Conservation (phyloP, 2,329 filamentous ascomycete genomes). For the Talaromyces verruculosus region DNA sequence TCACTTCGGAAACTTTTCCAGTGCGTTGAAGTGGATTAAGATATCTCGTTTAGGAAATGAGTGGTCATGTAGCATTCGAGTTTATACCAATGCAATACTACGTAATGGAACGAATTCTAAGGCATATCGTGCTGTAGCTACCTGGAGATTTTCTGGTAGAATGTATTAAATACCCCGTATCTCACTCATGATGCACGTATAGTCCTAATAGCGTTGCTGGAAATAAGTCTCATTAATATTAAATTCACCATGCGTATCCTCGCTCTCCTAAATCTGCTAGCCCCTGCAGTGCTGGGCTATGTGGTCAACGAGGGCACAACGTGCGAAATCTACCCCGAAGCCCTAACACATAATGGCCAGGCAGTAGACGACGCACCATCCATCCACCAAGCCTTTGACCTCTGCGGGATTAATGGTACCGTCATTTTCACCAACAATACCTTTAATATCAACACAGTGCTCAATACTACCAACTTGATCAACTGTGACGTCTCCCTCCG, state of each 20-base stretch:
- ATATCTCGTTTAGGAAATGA: not conserved
- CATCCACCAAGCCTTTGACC: conserved; percentile 31
- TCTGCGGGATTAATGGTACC: conserved; percentile 31
- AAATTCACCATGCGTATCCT: conserved; percentile 4
- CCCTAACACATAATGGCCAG: conserved; percentile 24
- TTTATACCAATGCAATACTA: not conserved
- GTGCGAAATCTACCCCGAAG: conserved; percentile 28
- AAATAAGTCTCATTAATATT: not conserved
- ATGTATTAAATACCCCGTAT: not conserved
- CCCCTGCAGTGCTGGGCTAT: conserved; percentile 18
- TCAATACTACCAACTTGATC: conserved; percentile 29
- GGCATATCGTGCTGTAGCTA: not conserved
- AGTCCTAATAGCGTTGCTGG: not conserved
- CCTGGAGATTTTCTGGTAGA: too few species aligned
- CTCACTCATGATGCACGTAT: not conserved
- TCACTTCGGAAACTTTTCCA: not conserved
- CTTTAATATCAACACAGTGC: conserved; percentile 26
- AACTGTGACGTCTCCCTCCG: conserved; percentile 32
- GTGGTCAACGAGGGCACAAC: conserved; percentile 25
- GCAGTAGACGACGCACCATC: conserved; percentile 28
- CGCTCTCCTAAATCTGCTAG: not conserved
- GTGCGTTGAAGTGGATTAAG: too few species aligned
- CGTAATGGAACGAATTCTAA: not conserved
- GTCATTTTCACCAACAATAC: conserved; percentile 31
- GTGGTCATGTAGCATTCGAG: not conserved